Evolutionary conservation across 495 filamentous ascomycete genomes (phyloP).

Genomic region (Xylaria grammica): DNA sequence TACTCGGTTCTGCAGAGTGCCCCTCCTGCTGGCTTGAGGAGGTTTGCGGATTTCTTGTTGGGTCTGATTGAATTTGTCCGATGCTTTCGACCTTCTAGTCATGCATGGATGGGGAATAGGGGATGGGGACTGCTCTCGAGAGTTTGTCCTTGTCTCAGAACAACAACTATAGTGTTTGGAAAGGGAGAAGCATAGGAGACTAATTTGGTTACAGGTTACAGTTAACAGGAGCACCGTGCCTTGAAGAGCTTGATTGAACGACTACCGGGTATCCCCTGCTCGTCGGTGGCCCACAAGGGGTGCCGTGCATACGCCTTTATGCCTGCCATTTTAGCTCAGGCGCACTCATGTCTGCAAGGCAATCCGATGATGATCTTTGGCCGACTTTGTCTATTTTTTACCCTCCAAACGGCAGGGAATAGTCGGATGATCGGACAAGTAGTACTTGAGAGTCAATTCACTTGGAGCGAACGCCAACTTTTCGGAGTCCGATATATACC

Average conservation of each 20-base stretch:
- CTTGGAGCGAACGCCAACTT: background rate
- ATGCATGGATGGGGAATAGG: background rate
- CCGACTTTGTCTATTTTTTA: conserved; percentile 2
- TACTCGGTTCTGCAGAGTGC: background rate
- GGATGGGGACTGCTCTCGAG: background rate
- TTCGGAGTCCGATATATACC: conserved; percentile 20
- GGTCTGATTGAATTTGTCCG: background rate
- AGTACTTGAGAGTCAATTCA: conserved; percentile 4
- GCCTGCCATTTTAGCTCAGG: conserved; percentile 20
- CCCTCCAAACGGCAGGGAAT: background rate
- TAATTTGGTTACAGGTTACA: conserved; percentile 6
- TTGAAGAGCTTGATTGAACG: conserved; percentile 10
- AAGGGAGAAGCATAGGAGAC: background rate
- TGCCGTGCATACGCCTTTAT: background rate
- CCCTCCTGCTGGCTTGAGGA: background rate
- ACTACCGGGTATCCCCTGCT: conserved; percentile 14
- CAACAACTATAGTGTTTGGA: too few relatives aligned
- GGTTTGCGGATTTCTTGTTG: background rate
- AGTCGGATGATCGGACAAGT: conserved; percentile 3
- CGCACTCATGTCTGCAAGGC: conserved; percentile 20
- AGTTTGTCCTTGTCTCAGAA: background rate
- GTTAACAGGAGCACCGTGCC: conserved; percentile 7
- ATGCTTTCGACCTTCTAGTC: background rate
- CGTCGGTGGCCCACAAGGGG: background rate
- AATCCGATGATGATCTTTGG: conserved; percentile 16